phyloP scores from a whole-genome alignment of 179 eudicot genomes.

The Beta macrorhiza region DNA sequence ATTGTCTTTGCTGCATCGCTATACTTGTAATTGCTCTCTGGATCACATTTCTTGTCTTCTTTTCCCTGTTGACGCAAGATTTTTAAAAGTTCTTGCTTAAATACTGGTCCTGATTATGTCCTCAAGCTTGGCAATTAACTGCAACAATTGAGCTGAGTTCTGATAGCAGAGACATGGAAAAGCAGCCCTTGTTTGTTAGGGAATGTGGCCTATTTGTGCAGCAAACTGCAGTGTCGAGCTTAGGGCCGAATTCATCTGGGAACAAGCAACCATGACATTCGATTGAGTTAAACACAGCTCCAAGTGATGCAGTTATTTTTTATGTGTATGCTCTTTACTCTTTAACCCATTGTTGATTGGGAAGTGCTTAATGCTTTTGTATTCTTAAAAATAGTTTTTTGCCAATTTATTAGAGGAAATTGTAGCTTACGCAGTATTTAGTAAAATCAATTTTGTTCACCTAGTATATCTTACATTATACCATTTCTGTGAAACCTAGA shows the following conservation, averaged over 20 bases:
- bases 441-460: conserved; percentile 2
- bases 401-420: neutral
- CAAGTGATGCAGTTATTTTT: neutral
- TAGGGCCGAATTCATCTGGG: neutral
- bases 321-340: neutral
- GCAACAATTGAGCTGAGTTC: neutral
- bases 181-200: neutral
- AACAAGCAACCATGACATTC: neutral
- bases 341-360: neutral
- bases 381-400: neutral
- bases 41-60: neutral
- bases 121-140: neutral
- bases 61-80: neutral
- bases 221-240: neutral
- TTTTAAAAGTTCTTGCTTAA: neutral
- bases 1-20: conserved; percentile 97
- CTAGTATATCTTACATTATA: neutral
- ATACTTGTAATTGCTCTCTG: conserved; percentile 45
- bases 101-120: no score
- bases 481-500: neutral
- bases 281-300: neutral
- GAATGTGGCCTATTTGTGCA: neutral
- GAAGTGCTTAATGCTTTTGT: neutral
- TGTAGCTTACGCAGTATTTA: neutral
- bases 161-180: neutral